Evolutionary conservation across 2,329 filamentous ascomycete genomes (phyloP).

Genomic region (Corynespora cassiicola): DNA sequence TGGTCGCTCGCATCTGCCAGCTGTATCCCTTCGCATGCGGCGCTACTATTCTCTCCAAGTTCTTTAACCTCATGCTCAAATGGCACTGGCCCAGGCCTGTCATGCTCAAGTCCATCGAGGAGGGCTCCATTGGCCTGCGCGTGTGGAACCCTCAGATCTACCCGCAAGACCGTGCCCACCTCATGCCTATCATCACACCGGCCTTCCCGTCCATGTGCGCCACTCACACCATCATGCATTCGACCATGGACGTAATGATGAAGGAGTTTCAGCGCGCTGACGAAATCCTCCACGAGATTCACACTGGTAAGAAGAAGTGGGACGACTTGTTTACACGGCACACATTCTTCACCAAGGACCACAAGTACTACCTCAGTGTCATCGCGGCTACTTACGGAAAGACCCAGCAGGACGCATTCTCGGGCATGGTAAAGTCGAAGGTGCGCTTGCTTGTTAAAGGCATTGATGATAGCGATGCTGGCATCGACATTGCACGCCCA

Average conservation of each 20-base stretch:
- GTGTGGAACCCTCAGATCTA: constrained; percentile 95
- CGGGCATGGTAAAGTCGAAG: constrained; percentile 92
- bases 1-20: constrained; percentile 94
- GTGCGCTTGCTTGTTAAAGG: constrained; percentile 83
- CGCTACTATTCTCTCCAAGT: constrained; percentile 88
- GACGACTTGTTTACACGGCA: constrained; percentile 88
- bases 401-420: constrained; percentile 86
- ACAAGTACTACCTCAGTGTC: constrained; percentile 95
- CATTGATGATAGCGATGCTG: constrained; percentile 77
- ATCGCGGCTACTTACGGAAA: constrained; percentile 82
- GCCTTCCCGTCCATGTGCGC: constrained; percentile 98
- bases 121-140: constrained; percentile 78
- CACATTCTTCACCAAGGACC: constrained; percentile 89
- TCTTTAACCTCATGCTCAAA: constrained; percentile 88
- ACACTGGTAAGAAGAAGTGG: constrained; percentile 79
- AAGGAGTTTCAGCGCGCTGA: constrained; percentile 80
- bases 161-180: constrained; percentile 78
- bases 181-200: constrained; percentile 98
- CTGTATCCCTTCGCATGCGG: constrained; percentile 92
- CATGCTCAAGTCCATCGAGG: constrained; percentile 85
- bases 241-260: constrained; percentile 83
- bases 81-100: constrained; percentile 98
- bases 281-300: constrained; percentile 80
- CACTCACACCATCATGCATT: constrained; percentile 90
- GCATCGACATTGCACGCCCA: constrained; percentile 81